phyloP scores from a whole-genome alignment of 345 rosid species.

The Populus ilicifolia region DNA sequence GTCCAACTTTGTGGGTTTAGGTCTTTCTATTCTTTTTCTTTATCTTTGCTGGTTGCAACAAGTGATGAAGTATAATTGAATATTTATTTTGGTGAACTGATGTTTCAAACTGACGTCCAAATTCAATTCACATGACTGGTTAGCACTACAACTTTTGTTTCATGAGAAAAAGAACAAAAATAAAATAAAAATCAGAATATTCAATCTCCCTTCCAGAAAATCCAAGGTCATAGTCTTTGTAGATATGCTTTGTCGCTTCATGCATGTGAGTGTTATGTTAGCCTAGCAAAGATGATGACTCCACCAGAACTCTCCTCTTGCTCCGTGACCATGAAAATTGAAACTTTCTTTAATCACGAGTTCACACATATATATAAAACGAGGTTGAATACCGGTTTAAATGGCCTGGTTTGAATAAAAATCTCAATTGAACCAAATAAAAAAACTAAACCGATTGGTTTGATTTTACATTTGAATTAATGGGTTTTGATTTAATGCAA shows the following conservation, averaged over 20 bases:
- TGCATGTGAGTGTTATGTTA: constrained; percentile 35
- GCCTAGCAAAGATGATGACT: constrained; percentile 28
- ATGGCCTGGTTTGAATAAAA: too few species aligned
- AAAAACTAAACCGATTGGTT: too few species aligned
- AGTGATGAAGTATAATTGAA: constrained; percentile 32
- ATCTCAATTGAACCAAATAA: too few species aligned
- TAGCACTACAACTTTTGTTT: constrained; percentile 11
- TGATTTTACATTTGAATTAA: too few species aligned
- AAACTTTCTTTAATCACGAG: background rate
- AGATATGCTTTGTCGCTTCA: constrained; percentile 24
- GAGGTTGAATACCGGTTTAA: too few species aligned
- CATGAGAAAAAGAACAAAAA: background rate
- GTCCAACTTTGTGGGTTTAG: constrained; percentile 38
- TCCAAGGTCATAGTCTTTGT: constrained; percentile 39
- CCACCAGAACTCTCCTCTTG: background rate
- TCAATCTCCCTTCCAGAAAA: constrained; percentile 33
- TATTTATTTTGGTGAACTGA: constrained; percentile 29
- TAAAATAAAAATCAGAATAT: background rate
- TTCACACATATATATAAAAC: too few species aligned
- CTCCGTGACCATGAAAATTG: background rate
- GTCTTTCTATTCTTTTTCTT: constrained; percentile 6
- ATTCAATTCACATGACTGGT: constrained; percentile 42
- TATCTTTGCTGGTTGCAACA: constrained; percentile 35
- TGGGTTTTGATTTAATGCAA: too few species aligned
- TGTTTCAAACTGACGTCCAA: constrained; percentile 25